Percentiles rank a stretch among this genome's conserved stretches.
These are phyloP conservation scores for Cyberlindnera americana DNA, from an alignment of 805 yeast species.

Conservation along the genomic window DNA sequence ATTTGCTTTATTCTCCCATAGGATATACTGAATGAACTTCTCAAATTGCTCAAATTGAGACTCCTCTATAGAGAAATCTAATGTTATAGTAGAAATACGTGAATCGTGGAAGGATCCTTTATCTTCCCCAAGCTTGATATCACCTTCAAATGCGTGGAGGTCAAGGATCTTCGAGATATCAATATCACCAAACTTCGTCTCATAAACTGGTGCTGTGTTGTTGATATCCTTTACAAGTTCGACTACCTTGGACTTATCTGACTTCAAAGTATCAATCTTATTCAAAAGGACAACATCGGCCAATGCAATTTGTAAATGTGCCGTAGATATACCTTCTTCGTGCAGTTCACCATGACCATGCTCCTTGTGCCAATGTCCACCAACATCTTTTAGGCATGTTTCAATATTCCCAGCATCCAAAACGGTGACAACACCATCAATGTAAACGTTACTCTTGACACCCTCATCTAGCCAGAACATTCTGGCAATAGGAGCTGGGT, in stretches of 20 bases:
- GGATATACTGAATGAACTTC: conserved; percentile 57
- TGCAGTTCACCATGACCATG: conserved; percentile 36
- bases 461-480: conserved; percentile 99
- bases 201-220: conserved; percentile 58
- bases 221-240: conserved; percentile 54
- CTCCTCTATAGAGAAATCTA: conserved; percentile 36
- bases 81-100: conserved; percentile 49
- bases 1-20: conserved; percentile 66
- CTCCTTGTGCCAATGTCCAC: conserved; percentile 65
- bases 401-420: conserved; percentile 70
- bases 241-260: conserved; percentile 32
- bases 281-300: conserved; percentile 83
- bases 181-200: conserved; percentile 73
- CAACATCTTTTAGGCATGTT: conserved; percentile 63
- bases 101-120: conserved; percentile 43
- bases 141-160: conserved; percentile 69
- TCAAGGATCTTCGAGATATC: conserved; percentile 65
- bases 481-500: conserved; percentile 94
- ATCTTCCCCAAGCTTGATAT: conserved; percentile 26
- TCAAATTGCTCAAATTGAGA: conserved; percentile 52
- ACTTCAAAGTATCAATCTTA: conserved; percentile 59
- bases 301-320: conserved; percentile 83
- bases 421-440: conserved; percentile 90
- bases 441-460: conserved; percentile 73
- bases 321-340: conserved; percentile 62